Evolutionary conservation across 805 yeast species (phyloP).

Genomic region (Pichia manshurica): DNA sequence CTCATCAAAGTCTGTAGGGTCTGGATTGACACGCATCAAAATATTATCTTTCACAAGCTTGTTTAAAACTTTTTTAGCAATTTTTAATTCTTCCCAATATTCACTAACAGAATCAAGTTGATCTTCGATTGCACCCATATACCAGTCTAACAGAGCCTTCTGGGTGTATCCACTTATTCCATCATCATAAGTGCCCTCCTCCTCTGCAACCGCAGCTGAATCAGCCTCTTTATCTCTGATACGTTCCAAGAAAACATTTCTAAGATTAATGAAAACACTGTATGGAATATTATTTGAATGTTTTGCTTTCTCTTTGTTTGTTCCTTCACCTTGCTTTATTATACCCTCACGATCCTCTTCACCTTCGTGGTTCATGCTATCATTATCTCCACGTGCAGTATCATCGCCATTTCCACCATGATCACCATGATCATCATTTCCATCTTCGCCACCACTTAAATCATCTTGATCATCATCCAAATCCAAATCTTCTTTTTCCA

Average conservation of each 20-base stretch:
- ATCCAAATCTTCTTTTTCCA: slow-evolving; percentile 88
- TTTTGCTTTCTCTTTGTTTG: slow-evolving; percentile 20
- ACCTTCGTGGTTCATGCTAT: background rate
- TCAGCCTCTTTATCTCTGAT: slow-evolving; percentile 27
- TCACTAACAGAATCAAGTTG: slow-evolving; percentile 65
- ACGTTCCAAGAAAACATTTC: slow-evolving; percentile 68
- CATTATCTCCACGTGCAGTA: slow-evolving; percentile 3
- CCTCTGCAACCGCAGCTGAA: slow-evolving; percentile 50
- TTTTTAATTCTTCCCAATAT: slow-evolving; percentile 60
- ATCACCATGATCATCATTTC: slow-evolving; percentile 29
- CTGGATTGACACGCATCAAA: slow-evolving; percentile 54
- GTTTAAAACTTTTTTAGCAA: slow-evolving; percentile 74
- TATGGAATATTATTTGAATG: slow-evolving; percentile 51
- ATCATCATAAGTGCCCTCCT: slow-evolving; percentile 30
- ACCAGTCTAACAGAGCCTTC: slow-evolving; percentile 72
- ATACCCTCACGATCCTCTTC: slow-evolving; percentile 10
- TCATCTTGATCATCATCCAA: slow-evolving; percentile 58
- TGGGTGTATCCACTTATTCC: slow-evolving; percentile 57
- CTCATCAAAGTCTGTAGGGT: slow-evolving; percentile 35
- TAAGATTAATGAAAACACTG: slow-evolving; percentile 80
- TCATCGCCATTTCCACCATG: slow-evolving; percentile 17
- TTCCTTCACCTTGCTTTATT: slow-evolving; percentile 7
- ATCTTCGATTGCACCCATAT: slow-evolving; percentile 66
- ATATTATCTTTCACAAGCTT: slow-evolving; percentile 81
- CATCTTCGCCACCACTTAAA: slow-evolving; percentile 29